Evolutionary conservation across 805 yeast species (phyloP).

Genomic region (Teunomyces atbi): DNA sequence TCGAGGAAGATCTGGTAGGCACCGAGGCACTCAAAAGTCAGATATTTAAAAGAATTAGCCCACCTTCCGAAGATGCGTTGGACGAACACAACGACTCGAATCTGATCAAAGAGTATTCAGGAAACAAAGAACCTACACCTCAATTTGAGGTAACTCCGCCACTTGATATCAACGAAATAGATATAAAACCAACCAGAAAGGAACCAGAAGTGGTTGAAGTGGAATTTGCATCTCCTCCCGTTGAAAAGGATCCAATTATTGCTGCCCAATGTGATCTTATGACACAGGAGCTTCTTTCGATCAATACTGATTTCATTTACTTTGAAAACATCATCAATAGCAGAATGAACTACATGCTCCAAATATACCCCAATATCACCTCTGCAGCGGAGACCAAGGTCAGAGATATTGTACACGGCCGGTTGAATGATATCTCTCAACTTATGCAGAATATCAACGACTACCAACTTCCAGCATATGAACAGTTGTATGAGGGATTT

Average conservation of each 20-base stretch:
- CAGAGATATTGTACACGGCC: constrained; percentile 15
- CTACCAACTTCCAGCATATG: constrained; percentile 33
- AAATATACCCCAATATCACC: constrained; percentile 21
- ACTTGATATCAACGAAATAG: constrained; percentile 4
- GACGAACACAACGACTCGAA: background rate
- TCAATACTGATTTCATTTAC: constrained; percentile 11
- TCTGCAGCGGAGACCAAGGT: constrained; percentile 13
- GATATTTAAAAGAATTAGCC: constrained; percentile 9
- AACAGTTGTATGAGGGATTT: constrained; percentile 29
- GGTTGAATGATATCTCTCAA: constrained; percentile 15
- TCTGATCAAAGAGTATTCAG: background rate
- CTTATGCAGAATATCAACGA: constrained; percentile 28
- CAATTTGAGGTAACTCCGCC: constrained; percentile 4
- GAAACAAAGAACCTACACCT: constrained; percentile 1
- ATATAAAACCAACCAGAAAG: constrained; percentile 2
- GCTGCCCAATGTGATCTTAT: background rate
- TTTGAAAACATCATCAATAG: constrained; percentile 15
- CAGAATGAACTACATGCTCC: constrained; percentile 17
- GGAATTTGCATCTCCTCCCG: background rate
- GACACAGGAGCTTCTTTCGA: constrained; percentile 3
- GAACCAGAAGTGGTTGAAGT: background rate
- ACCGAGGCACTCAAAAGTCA: constrained; percentile 7
- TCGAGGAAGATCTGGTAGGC: background rate
- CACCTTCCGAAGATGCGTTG: constrained; percentile 4
- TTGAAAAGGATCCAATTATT: background rate